These are phyloP conservation scores for Suhomyces bokatorum DNA, from an alignment of 1,139 yeast genomes.

Conservation along the genomic window DNA sequence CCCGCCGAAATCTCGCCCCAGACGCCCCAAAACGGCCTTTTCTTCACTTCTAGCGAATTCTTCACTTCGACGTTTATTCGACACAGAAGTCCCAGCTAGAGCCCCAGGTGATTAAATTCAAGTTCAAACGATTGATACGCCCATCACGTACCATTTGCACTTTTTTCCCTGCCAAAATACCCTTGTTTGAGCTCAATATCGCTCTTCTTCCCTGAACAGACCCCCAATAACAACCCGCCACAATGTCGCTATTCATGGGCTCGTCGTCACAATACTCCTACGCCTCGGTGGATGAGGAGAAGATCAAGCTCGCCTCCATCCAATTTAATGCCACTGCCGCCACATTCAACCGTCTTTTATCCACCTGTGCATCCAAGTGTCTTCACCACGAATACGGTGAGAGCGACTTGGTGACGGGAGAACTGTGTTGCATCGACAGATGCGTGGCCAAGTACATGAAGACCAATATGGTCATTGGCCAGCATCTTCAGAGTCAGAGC, in stretches of 20 bases:
- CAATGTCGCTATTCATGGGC: constrained; percentile 68
- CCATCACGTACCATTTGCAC: background rate
- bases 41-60: background rate
- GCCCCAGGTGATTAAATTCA: background rate
- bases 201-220: background rate
- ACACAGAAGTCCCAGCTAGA: background rate
- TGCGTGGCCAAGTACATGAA: constrained; percentile 75
- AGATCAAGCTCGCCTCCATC: constrained; percentile 67
- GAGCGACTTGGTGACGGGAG: constrained; percentile 77
- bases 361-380: constrained; percentile 68
- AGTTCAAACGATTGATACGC: background rate
- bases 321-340: constrained; percentile 74
- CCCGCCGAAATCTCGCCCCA: background rate
- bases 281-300: constrained; percentile 61
- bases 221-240: background rate
- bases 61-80: background rate
- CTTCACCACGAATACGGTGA: constrained; percentile 76
- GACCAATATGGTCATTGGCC: constrained; percentile 64
- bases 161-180: background rate
- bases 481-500: constrained; percentile 33
- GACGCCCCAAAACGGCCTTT: background rate
- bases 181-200: background rate
- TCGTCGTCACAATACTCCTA: constrained; percentile 42
- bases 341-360: constrained; percentile 61
- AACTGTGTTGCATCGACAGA: constrained; percentile 69